These are phyloP conservation scores for Alternaria sp. DNA, from an alignment of 2,329 filamentous ascomycete genomes.

Conservation along the genomic window DNA sequence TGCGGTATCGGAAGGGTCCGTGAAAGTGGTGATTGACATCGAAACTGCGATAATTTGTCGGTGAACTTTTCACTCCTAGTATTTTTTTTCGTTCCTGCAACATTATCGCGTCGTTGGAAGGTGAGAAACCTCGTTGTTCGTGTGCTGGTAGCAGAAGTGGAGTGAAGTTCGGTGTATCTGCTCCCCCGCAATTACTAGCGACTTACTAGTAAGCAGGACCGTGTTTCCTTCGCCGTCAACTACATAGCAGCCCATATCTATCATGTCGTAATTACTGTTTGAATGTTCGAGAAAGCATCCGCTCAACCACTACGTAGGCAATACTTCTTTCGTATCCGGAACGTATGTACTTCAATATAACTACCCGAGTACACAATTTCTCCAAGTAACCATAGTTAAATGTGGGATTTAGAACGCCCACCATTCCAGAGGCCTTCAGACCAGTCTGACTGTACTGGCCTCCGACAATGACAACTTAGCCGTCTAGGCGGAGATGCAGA, in stretches of 20 bases:
- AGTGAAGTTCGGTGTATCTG: not conserved
- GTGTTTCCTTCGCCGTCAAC: not conserved
- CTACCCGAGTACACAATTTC: not conserved
- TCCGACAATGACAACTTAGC: not conserved
- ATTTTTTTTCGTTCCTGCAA: not conserved
- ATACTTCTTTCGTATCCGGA: not conserved
- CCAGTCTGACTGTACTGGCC: not conserved
- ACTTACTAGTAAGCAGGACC: not conserved
- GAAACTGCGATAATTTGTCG: slow-evolving; percentile 6
- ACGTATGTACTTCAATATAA: not conserved
- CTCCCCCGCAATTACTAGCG: not conserved
- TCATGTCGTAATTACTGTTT: not conserved
- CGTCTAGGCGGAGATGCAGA: not conserved
- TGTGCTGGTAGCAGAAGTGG: slow-evolving; percentile 1
- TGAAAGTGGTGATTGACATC: slow-evolving; percentile 1
- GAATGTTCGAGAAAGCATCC: not conserved
- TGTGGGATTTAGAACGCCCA: not conserved
- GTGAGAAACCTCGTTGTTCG: not conserved
- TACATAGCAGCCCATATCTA: not conserved
- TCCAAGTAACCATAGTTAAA: not conserved
- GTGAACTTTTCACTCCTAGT: not conserved
- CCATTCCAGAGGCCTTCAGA: not conserved
- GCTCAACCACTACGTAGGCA: not conserved
- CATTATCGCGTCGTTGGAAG: not conserved
- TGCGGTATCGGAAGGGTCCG: slow-evolving; percentile 13